phyloP scores from a whole-genome alignment of 257 asterid species.

The Nicotiana attenuata region DNA sequence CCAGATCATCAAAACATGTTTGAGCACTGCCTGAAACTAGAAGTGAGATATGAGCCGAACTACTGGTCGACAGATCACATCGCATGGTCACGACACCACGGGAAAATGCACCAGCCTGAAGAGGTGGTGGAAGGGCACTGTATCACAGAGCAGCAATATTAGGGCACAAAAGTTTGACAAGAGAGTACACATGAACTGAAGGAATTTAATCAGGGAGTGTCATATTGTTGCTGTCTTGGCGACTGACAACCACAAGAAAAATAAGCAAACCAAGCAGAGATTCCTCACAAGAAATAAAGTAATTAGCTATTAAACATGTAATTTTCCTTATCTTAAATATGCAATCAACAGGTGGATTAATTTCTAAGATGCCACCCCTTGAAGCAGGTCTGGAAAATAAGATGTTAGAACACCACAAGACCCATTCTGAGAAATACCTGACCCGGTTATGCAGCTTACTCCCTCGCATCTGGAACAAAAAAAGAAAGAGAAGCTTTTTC shows the following conservation, averaged over 20 bases:
- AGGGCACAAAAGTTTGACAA: neutral
- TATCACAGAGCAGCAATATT: constrained; percentile 16
- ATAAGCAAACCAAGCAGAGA: neutral
- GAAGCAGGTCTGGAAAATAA: neutral
- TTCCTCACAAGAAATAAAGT: neutral
- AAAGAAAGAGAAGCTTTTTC: constrained; percentile 1
- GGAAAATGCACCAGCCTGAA: constrained; percentile 89
- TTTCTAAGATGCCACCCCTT: neutral
- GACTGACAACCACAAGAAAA: constrained; percentile 3
- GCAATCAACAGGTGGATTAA: neutral
- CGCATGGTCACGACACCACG: constrained; percentile 98
- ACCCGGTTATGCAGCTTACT: constrained; percentile 94
- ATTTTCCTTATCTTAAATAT: neutral
- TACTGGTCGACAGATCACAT: constrained; percentile 89
- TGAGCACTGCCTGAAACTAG: constrained; percentile 97
- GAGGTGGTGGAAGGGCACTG: constrained; percentile 99
- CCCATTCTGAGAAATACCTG: constrained; percentile 45
- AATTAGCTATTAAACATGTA: neutral
- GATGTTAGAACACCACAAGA: neutral
- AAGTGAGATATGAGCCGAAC: constrained; percentile 91
- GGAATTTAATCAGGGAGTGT: neutral
- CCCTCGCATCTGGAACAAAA: constrained; percentile 78
- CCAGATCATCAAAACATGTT: constrained; percentile 96
- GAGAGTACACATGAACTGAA: neutral
- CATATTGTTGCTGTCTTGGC: neutral